phyloP scores from a whole-genome alignment of 345 rosid genomes.

The Dimocarpus longan region DNA sequence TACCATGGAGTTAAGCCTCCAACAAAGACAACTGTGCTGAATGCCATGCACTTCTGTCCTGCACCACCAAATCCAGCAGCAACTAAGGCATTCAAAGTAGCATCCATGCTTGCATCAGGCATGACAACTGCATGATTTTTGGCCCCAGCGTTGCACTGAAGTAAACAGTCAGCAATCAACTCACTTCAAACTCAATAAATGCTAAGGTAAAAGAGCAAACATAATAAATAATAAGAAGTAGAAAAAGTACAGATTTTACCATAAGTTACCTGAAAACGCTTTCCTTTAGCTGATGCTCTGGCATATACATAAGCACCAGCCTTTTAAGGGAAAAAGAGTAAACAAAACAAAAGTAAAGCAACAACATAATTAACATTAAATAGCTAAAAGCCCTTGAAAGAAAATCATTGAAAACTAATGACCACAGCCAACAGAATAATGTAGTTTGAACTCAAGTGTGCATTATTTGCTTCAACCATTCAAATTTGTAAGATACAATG shows the following conservation, averaged over 20 bases:
- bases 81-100: slow-evolving; percentile 57
- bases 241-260: not conserved
- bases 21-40: slow-evolving; percentile 53
- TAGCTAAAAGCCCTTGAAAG: not conserved
- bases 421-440: not conserved
- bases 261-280: slow-evolving; percentile 79
- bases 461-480: not conserved
- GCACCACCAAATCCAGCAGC: slow-evolving; percentile 67
- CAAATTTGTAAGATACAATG: not conserved
- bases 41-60: slow-evolving; percentile 61
- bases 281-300: slow-evolving; percentile 89
- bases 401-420: not conserved
- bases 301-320: slow-evolving; percentile 86
- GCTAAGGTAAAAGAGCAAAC: not conserved
- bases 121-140: slow-evolving; percentile 62
- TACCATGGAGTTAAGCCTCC: slow-evolving; percentile 62
- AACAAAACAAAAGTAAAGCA: slow-evolving; percentile 13
- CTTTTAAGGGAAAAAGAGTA: slow-evolving; percentile 36
- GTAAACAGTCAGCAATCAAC: slow-evolving; percentile 28
- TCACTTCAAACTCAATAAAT: slow-evolving; percentile 4
- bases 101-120: slow-evolving; percentile 66
- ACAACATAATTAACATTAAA: slow-evolving; percentile 3
- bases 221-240: not conserved
- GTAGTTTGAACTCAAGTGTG: not conserved
- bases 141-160: slow-evolving; percentile 53